These are phyloP conservation scores for Trametes hirsuta DNA, from an alignment of 1,284 basidiomycete species.

Conservation along the genomic window DNA sequence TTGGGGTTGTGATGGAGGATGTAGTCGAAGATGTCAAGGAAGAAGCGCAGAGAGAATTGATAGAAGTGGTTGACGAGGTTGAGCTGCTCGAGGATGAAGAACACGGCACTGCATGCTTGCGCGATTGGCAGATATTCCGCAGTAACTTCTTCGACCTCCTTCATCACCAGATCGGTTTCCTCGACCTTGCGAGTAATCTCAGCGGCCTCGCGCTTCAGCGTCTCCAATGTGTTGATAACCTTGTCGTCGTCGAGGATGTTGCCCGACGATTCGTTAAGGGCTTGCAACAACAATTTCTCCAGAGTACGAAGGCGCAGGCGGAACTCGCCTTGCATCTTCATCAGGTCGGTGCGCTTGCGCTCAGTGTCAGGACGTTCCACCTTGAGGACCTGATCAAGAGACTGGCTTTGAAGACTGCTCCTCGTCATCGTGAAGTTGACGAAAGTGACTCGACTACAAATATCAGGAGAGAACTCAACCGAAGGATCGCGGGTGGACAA, in stretches of 20 bases:
- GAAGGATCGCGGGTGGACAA: slow-evolving; percentile 96
- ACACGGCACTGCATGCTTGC: slow-evolving; percentile 95
- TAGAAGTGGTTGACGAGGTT: slow-evolving; percentile 98
- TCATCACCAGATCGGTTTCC: slow-evolving; percentile 96
- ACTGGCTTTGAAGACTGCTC: slow-evolving; percentile 97
- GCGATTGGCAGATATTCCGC: slow-evolving; percentile 94
- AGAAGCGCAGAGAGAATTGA: slow-evolving; percentile 97
- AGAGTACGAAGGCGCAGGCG: slow-evolving; percentile 89
- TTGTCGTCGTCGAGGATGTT: slow-evolving; percentile 99
- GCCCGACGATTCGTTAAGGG: slow-evolving; percentile 95
- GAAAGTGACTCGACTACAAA: slow-evolving; percentile 98
- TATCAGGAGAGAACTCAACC: slow-evolving; percentile 96
- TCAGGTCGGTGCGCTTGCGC: slow-evolving; percentile 94
- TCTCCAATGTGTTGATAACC: slow-evolving; percentile 97
- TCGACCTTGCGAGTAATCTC: slow-evolving; percentile 98
- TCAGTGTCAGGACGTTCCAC: slow-evolving; percentile 98
- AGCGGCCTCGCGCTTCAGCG: slow-evolving; percentile 95
- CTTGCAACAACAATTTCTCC: slow-evolving; percentile 92
- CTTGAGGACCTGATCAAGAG: slow-evolving; percentile 95
- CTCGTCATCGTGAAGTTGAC: slow-evolving; percentile 99
- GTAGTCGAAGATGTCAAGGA: slow-evolving; percentile 98
- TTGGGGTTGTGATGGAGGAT: slow-evolving; percentile 92
- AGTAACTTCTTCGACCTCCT: slow-evolving; percentile 95
- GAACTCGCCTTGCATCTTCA: slow-evolving; percentile 99
- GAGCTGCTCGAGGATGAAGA: slow-evolving; percentile 96